phyloP scores from a whole-genome alignment of 169 alveolate genomes.

The Eimeria acervulina region DNA sequence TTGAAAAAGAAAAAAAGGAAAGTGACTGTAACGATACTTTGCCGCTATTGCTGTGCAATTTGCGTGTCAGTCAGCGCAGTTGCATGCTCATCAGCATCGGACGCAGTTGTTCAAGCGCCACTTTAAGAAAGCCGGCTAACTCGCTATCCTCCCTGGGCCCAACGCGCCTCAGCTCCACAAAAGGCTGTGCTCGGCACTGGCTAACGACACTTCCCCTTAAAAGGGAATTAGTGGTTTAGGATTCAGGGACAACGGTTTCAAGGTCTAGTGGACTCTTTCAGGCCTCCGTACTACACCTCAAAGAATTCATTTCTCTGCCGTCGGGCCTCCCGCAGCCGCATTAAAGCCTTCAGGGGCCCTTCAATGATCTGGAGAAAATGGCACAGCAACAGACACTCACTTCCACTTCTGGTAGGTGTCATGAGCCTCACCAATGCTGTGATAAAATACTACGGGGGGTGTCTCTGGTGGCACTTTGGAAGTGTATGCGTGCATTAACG shows the following conservation, averaged over 20 bases:
- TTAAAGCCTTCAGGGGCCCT: constrained; percentile 65
- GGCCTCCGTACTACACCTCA: constrained; percentile 31
- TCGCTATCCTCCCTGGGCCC: neutral
- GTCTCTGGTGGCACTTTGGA: neutral
- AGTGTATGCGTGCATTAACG: neutral
- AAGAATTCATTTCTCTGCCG: constrained; percentile 67
- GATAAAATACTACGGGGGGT: neutral
- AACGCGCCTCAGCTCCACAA: neutral
- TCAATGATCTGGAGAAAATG: constrained; percentile 24
- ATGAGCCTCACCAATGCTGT: neutral
- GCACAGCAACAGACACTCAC: neutral
- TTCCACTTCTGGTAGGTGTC: neutral
- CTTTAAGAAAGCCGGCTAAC: neutral
- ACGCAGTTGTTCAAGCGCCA: neutral
- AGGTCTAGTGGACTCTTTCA: neutral
- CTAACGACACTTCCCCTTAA: neutral
- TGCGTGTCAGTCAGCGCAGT: neutral
- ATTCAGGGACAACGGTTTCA: neutral
- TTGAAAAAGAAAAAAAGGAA: neutral
- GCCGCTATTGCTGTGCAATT: neutral
- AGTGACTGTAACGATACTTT: neutral
- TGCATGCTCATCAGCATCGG: neutral
- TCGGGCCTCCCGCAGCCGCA: constrained; percentile 59
- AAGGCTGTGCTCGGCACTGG: neutral
- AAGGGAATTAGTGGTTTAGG: neutral